Conservation (phyloP, 331 rosid genomes). For the Erythrophleum ivorense region DNA sequence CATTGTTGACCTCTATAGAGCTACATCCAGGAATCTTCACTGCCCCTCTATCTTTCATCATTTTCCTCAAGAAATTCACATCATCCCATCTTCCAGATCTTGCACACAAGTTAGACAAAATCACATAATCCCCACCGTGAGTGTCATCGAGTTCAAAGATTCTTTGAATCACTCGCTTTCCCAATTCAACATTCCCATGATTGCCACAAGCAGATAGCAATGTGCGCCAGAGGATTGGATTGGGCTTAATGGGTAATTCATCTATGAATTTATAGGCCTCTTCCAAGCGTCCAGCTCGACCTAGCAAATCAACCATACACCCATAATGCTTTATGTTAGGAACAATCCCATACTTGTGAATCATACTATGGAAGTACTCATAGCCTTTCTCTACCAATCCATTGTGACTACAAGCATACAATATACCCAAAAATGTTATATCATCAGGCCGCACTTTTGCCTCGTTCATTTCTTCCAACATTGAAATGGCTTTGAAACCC, state of each 20-base stretch:
- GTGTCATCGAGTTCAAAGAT: constrained; percentile 81
- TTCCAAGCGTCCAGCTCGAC: constrained; percentile 73
- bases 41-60: constrained; percentile 74
- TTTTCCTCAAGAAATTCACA: constrained; percentile 70
- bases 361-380: constrained; percentile 66
- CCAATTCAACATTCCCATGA: constrained; percentile 80
- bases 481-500: constrained; percentile 57
- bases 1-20: constrained; percentile 84
- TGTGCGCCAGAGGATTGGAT: constrained; percentile 85
- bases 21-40: constrained; percentile 85
- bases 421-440: constrained; percentile 73
- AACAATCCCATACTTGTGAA: constrained; percentile 56
- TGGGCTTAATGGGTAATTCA: constrained; percentile 65
- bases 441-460: constrained; percentile 71
- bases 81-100: constrained; percentile 84
- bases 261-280: constrained; percentile 83
- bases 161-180: constrained; percentile 58
- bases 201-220: constrained; percentile 74
- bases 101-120: constrained; percentile 80
- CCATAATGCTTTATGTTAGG: constrained; percentile 84
- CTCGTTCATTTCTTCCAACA: constrained; percentile 76
- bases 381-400: constrained; percentile 79
- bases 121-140: constrained; percentile 91
- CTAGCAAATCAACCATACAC: constrained; percentile 88
- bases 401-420: constrained; percentile 83